Base-by-base conservation (phyloP, 1,284 basidiomycete species). In the Xerocomus minutiporus region DNA sequence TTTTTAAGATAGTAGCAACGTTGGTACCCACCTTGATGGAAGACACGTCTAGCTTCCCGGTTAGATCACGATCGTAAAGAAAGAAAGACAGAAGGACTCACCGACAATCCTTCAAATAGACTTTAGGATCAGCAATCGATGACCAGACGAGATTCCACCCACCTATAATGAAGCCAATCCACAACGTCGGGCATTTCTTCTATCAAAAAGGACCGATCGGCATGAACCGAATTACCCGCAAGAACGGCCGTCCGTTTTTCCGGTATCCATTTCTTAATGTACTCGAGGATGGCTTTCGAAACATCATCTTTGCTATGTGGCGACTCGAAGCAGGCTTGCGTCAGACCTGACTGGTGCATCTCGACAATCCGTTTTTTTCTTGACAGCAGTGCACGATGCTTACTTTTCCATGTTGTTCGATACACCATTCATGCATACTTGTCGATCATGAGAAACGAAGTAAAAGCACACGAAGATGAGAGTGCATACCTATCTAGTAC, bases 211-310 rank as follows among this genome's bases (percentile, higher is more conserved):
- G 72, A 68, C 53, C 82, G 76, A 67, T 94, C 91, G 1, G 80
- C 82, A 61, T 94, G 89, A 1, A 93, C 86, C 6, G 88, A 87
- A 66, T 79, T 93, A 2, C 91, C 91, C 1, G 91, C 89, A 12
- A 94, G 77, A 9, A 91, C 78, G 4, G 80, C 91, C 1, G 72
- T 71, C 38, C 77, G 70, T 53, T 75, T 73, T 23, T 75, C 66
- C 2, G 89, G 88, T 31, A 91, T 74, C 85, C 88, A 88, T 63
- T 75, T 80, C 68, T 86, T 81, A 64, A 91, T 80, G 62, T 91
- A 91, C 1, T 70, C 66, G 17, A 91, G 70, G 8, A 90, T 81
- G 28, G 74, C 65, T n/a, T 74, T 62, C 25, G 79, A 68, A 1
- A 89, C 87, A n/a, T 71, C 72, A 34, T 77, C 75, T 40, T 69